Conservation (phyloP, 2,329 filamentous ascomycete genomes). For the Scopulariopsis brevicaulis region DNA sequence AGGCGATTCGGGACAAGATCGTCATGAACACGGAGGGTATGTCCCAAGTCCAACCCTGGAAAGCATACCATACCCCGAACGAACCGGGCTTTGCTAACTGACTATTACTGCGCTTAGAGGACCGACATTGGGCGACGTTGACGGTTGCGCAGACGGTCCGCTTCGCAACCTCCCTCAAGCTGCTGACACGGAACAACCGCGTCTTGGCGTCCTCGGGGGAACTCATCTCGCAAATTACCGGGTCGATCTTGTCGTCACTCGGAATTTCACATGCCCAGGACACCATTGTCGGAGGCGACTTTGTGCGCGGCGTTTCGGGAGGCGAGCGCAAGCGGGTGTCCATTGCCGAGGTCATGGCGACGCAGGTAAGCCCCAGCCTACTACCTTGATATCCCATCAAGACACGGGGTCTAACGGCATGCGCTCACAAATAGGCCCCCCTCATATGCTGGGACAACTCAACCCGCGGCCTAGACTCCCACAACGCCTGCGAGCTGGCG, state of each 20-base stretch:
- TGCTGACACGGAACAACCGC: constrained; percentile 34
- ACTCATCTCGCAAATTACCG: constrained; percentile 30
- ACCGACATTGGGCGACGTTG: constrained; percentile 51
- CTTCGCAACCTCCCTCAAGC: constrained; percentile 54
- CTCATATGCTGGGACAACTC: constrained; percentile 59
- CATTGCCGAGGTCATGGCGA: constrained; percentile 51
- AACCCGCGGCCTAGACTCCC: constrained; percentile 47
- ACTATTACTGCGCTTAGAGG: constrained; percentile 34
- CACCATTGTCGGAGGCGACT: constrained; percentile 59
- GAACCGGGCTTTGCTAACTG: too few species aligned
- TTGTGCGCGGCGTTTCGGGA: constrained; percentile 53
- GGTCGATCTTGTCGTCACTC: constrained; percentile 46
- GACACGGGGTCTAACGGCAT: too few species aligned
- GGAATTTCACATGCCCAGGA: constrained; percentile 46
- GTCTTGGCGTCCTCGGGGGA: constrained; percentile 29
- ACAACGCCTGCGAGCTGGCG: constrained; percentile 27
- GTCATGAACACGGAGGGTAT: constrained; percentile 53
- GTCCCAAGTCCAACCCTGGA: too few species aligned
- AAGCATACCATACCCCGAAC: too few species aligned
- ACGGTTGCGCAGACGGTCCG: constrained; percentile 60
- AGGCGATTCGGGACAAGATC: constrained; percentile 44
- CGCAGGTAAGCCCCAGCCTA: too few species aligned
- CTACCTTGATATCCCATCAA: too few species aligned
- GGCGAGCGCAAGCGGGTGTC: constrained; percentile 60
- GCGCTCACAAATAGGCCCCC: constrained; percentile 37